Evolutionary conservation across 2,329 filamentous ascomycete species (phyloP).

Genomic region (Ophiostoma sp.): DNA sequence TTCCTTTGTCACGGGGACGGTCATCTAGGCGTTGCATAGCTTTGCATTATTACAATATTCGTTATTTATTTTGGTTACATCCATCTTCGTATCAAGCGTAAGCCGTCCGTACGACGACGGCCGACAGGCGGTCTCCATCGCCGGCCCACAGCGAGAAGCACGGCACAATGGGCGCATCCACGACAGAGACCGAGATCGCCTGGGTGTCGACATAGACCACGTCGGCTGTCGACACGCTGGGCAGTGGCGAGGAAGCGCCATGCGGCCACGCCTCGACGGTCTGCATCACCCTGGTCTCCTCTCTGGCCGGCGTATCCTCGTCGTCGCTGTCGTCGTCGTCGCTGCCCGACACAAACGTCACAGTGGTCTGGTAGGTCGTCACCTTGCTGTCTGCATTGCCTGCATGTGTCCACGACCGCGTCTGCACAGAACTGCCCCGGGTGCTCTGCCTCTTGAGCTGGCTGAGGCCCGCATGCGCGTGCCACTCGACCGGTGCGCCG

Average conservation of each 20-base stretch:
- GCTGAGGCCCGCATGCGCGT: conserved; percentile 58
- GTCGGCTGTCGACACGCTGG: neutral
- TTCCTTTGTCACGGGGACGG: neutral
- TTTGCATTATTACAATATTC: neutral
- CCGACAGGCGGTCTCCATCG: conserved; percentile 35
- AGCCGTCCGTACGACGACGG: conserved; percentile 32
- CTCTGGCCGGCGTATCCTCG: neutral
- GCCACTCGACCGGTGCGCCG: conserved; percentile 75
- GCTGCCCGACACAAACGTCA: neutral
- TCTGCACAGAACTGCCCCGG: neutral
- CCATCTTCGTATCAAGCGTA: neutral
- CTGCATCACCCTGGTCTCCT: neutral
- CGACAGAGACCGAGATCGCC: neutral
- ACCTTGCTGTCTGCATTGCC: neutral
- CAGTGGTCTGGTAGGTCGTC: conserved; percentile 9
- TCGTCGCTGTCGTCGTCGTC: conserved; percentile 15
- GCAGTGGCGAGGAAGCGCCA: neutral
- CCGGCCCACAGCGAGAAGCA: conserved; percentile 42
- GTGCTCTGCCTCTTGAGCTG: conserved; percentile 29
- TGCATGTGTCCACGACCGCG: neutral
- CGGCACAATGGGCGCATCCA: conserved; percentile 35
- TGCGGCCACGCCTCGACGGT: conserved; percentile 19
- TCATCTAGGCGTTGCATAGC: conserved; percentile 6
- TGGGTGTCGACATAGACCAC: conserved; percentile 24
- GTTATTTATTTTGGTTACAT: neutral